phyloP scores from a whole-genome alignment of 2,329 filamentous ascomycete genomes.

The Nigrograna mackinnonii region DNA sequence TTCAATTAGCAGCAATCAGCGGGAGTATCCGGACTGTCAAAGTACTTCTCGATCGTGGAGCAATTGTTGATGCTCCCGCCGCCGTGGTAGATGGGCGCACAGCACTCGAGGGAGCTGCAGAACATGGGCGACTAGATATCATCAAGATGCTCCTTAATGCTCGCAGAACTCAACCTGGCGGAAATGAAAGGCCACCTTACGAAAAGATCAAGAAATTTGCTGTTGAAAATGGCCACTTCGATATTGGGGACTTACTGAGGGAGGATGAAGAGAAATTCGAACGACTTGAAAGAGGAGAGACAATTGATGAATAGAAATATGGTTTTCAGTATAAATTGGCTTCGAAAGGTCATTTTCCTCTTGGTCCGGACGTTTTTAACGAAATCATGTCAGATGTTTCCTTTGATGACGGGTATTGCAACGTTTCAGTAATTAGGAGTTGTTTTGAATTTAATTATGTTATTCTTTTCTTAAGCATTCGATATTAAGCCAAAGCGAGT shows the following conservation, averaged over 20 bases:
- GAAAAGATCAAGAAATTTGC: neutral
- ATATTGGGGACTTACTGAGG: neutral
- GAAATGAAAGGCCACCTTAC: neutral
- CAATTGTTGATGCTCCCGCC: constrained; percentile 20
- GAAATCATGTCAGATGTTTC: no score
- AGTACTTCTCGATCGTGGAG: constrained; percentile 17
- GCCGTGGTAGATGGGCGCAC: constrained; percentile 17
- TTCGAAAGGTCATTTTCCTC: no score
- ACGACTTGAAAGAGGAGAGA: no score
- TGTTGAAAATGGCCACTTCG: neutral
- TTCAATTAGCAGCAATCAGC: constrained; percentile 28
- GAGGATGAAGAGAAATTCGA: no score
- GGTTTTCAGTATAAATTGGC: no score
- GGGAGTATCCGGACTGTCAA: constrained; percentile 24
- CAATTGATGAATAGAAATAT: no score
- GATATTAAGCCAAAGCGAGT: no score
- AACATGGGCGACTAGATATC: constrained; percentile 31
- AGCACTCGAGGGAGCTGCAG: constrained; percentile 30
- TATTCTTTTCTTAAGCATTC: no score
- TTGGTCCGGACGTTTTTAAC: no score
- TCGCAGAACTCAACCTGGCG: neutral
- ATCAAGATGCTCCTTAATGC: constrained; percentile 13
- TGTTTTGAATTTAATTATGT: no score
- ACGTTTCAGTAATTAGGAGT: no score
- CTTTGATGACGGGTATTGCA: no score